Percentiles rank a stretch among this genome's conserved stretches.
Conservation (phyloP, 768 basidiomycete genomes). For the Tricholoma terreum region DNA sequence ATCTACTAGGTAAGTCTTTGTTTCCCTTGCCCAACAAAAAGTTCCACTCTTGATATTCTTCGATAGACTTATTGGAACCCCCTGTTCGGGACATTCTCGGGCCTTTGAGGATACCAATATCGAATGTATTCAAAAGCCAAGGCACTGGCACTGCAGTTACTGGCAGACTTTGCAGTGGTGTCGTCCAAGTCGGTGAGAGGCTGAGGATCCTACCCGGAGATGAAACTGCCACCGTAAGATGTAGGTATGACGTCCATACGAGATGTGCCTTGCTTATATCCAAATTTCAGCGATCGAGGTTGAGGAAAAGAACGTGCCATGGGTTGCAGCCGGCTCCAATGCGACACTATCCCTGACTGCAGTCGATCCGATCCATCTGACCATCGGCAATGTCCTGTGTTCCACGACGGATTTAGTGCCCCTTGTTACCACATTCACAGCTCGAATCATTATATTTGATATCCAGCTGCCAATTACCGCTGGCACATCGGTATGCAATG, state of each 20-base stretch:
- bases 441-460: conserved; percentile 93
- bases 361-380: conserved; percentile 84
- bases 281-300: conserved; percentile 69
- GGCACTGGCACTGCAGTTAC: conserved; percentile 74
- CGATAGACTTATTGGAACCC: conserved; percentile 73
- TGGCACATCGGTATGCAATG: conserved; percentile 69
- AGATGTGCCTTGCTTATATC: not conserved
- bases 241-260: conserved; percentile 30
- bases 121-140: conserved; percentile 93
- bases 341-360: conserved; percentile 79
- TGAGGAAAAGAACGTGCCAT: conserved; percentile 73
- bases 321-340: conserved; percentile 90
- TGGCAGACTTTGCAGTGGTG: conserved; percentile 82
- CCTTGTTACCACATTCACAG: conserved; percentile 72
- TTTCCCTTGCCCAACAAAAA: not conserved
- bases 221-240: conserved; percentile 77
- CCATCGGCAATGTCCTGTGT: conserved; percentile 88
- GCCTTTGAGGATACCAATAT: conserved; percentile 83
- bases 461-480: conserved; percentile 84
- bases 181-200: conserved; percentile 90
- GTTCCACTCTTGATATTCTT: not conserved
- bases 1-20: conserved; percentile 66
- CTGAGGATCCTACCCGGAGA: conserved; percentile 89
- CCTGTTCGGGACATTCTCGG: conserved; percentile 73
- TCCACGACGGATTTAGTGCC: conserved; percentile 68